Evolutionary conservation across 2,329 filamentous ascomycete species (phyloP).

Genomic region (Aspergillus latus): DNA sequence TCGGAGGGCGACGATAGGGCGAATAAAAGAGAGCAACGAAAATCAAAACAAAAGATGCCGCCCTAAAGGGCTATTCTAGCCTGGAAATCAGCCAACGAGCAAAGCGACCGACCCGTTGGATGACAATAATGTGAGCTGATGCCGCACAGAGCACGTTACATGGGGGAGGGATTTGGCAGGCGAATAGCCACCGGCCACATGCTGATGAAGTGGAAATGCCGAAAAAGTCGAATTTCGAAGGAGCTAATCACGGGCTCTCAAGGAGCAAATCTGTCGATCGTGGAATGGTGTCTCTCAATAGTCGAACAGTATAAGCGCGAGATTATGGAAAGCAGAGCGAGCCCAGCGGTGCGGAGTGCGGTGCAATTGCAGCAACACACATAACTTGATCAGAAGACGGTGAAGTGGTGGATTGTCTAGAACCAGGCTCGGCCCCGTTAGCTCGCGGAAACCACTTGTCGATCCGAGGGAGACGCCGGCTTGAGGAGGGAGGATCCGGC

Average conservation of each 20-base stretch:
- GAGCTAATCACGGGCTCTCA: conserved; percentile 7
- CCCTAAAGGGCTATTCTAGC: conserved; percentile 17
- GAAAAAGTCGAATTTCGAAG: conserved; percentile 3
- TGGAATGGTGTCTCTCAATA: background rate
- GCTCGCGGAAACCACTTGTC: conserved; percentile 9
- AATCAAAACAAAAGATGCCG: conserved; percentile 11
- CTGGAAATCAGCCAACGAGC: conserved; percentile 14
- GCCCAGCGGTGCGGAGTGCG: conserved; percentile 9
- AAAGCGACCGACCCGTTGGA: conserved; percentile 21
- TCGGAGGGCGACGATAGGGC: conserved; percentile 2
- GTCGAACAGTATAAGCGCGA: background rate
- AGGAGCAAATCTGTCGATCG: conserved; percentile 9
- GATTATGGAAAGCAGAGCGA: conserved; percentile 17
- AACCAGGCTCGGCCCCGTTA: conserved; percentile 21
- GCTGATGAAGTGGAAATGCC: conserved; percentile 24
- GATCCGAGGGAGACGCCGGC: conserved; percentile 4
- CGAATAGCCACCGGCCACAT: conserved; percentile 40
- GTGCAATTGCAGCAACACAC: conserved; percentile 16
- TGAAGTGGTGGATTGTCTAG: conserved; percentile 25
- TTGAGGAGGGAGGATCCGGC: background rate
- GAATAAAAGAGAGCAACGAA: background rate
- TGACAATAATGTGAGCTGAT: conserved; percentile 19
- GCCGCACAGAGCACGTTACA: conserved; percentile 39
- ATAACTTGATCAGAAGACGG: conserved; percentile 26
- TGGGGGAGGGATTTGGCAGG: conserved; percentile 28